Conservation (phyloP, 2,329 filamentous ascomycete species). For the Sporothrix euskadiensis region DNA sequence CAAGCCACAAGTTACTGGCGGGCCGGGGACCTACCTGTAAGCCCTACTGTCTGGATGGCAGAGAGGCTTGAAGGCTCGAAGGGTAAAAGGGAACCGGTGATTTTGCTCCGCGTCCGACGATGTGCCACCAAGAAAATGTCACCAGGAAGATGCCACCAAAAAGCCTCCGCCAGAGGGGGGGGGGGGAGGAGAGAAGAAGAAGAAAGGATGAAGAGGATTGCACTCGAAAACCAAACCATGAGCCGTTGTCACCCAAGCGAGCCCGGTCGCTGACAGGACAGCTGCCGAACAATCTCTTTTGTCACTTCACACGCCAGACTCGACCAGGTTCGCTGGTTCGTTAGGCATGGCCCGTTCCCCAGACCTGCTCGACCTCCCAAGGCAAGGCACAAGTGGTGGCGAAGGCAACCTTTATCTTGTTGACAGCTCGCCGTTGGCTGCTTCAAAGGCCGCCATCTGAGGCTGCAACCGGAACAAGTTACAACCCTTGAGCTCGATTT, state of each 20-base stretch:
- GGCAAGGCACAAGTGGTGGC: neutral
- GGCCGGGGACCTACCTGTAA: neutral
- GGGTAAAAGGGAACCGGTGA: neutral
- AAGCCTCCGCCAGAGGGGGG: neutral
- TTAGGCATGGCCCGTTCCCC: neutral
- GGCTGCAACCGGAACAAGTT: neutral
- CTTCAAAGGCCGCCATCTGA: neutral
- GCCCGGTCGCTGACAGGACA: neutral
- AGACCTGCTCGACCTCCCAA: neutral
- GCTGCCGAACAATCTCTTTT: neutral
- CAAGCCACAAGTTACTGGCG: neutral
- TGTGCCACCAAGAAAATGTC: neutral
- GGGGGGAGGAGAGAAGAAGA: neutral
- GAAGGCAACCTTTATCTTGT: neutral
- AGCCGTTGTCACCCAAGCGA: neutral
- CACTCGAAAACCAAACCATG: neutral
- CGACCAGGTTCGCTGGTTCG: no score
- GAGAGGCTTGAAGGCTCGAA: neutral
- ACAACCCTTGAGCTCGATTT: neutral
- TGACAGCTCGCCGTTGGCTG: neutral
- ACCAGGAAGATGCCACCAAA: neutral
- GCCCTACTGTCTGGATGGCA: neutral
- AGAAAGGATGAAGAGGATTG: neutral
- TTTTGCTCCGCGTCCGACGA: constrained; percentile 11
- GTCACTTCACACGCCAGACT: neutral